Conservation (phyloP, 345 rosid species). For the Cardamine chenopodiifolia region DNA sequence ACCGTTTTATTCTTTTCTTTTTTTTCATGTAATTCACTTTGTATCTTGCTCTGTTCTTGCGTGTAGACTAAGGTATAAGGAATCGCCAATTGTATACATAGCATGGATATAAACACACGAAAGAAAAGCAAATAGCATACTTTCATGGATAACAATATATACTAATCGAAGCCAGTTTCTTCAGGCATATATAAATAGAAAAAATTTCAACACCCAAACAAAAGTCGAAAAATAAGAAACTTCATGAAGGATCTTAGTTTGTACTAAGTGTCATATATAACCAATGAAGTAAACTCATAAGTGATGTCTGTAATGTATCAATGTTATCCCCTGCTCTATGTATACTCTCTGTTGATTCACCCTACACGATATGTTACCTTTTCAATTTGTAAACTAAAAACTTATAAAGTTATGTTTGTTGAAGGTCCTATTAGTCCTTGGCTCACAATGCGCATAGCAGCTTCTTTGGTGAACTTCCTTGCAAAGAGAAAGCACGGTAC, state of each 20-base stretch:
- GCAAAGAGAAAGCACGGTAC: conserved; percentile 86
- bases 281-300: not conserved
- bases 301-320: conserved; percentile 25
- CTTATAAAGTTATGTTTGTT: conserved; percentile 34
- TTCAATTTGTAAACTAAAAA: conserved; percentile 10
- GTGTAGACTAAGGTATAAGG: too few species aligned
- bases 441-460: conserved; percentile 80
- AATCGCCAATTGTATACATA: too few species aligned
- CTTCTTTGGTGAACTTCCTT: conserved; percentile 85
- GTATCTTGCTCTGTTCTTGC: too few species aligned
- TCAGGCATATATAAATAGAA: not conserved
- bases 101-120: too few species aligned
- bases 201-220: not conserved
- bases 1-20: too few species aligned
- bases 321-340: conserved; percentile 23
- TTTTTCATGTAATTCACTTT: too few species aligned
- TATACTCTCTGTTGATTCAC: conserved; percentile 18
- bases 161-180: not conserved
- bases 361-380: not conserved
- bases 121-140: too few species aligned
- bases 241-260: not conserved
- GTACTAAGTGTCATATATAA: not conserved
- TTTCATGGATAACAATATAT: too few species aligned
- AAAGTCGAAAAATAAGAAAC: not conserved
- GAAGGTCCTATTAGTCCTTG: conserved; percentile 60